Percentiles rank a stretch among this genome's conserved stretches.
These are phyloP conservation scores for Populus pruinosa DNA, from an alignment of 345 rosid genomes.

Conservation along the genomic window DNA sequence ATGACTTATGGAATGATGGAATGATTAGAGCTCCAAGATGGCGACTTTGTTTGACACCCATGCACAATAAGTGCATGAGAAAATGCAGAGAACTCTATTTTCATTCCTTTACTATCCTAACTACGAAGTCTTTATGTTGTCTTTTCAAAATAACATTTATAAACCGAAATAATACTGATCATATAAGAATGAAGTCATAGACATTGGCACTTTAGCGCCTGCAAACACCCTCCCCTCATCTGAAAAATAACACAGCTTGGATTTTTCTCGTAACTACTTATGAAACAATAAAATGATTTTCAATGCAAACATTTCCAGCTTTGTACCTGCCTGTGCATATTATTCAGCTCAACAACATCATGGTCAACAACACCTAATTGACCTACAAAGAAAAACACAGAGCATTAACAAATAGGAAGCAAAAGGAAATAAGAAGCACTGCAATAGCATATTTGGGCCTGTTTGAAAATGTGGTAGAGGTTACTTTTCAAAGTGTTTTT, in stretches of 20 bases:
- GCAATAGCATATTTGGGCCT: no score
- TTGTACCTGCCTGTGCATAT: constrained; percentile 96
- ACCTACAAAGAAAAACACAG: constrained; percentile 37
- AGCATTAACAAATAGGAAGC: constrained; percentile 1
- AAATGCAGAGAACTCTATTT: neutral
- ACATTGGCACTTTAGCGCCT: neutral
- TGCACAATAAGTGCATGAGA: neutral
- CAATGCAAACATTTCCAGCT: neutral
- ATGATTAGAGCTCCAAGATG: no score
- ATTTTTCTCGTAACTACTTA: neutral
- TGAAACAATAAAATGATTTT: neutral
- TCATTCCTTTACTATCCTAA: no score
- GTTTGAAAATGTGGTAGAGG: no score
- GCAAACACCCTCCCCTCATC: neutral
- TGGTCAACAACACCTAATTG: constrained; percentile 88
- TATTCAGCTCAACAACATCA: constrained; percentile 91
- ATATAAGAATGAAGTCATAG: no score
- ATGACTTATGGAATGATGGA: neutral
- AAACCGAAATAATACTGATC: neutral
- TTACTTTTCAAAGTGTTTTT: no score
- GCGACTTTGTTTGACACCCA: no score
- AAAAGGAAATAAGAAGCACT: neutral
- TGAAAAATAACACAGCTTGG: neutral
- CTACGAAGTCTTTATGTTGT: neutral
- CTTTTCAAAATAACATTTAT: neutral